Conservation (phyloP, 768 basidiomycete genomes). For the Tricholoma terreum region DNA sequence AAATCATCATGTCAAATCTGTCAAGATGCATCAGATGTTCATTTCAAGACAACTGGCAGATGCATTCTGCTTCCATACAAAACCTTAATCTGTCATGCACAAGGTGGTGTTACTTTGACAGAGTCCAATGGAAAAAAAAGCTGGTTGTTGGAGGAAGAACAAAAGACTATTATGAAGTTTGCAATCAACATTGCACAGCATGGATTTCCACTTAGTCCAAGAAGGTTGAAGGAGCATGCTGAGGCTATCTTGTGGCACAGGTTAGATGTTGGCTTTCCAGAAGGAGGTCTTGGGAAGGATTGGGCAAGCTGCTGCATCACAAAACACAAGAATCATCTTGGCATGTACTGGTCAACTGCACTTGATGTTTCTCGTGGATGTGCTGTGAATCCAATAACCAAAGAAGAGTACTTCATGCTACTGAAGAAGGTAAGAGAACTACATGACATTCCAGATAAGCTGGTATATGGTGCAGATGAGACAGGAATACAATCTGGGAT, state of each 20-base stretch:
- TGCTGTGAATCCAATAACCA: slow-evolving; percentile 26
- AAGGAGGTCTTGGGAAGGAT: not conserved
- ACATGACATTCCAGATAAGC: slow-evolving; percentile 1
- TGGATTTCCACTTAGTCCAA: slow-evolving; percentile 20
- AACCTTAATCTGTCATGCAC: not conserved
- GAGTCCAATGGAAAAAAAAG: slow-evolving; percentile 18
- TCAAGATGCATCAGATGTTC: too few species aligned
- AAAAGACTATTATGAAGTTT: slow-evolving; percentile 28
- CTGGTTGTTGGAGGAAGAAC: slow-evolving; percentile 24
- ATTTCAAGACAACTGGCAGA: not conserved
- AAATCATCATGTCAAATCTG: too few species aligned
- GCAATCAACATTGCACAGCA: slow-evolving; percentile 24
- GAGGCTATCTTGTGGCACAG: slow-evolving; percentile 21
- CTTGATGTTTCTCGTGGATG: slow-evolving; percentile 28
- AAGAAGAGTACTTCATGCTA: slow-evolving; percentile 29
- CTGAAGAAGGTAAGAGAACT: slow-evolving; percentile 17
- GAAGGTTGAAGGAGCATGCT: slow-evolving; percentile 20
- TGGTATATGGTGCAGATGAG: slow-evolving; percentile 22
- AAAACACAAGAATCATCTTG: slow-evolving; percentile 14
- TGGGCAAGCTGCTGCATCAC: not conserved
- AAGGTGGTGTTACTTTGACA: not conserved
- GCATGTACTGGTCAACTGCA: slow-evolving; percentile 30
- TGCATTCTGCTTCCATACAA: not conserved
- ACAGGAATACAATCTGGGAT: slow-evolving; percentile 11
- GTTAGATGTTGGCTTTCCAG: slow-evolving; percentile 5